Base-by-base conservation (phyloP, 2,329 filamentous ascomycete genomes). In the Tolypocladium nubicola region DNA sequence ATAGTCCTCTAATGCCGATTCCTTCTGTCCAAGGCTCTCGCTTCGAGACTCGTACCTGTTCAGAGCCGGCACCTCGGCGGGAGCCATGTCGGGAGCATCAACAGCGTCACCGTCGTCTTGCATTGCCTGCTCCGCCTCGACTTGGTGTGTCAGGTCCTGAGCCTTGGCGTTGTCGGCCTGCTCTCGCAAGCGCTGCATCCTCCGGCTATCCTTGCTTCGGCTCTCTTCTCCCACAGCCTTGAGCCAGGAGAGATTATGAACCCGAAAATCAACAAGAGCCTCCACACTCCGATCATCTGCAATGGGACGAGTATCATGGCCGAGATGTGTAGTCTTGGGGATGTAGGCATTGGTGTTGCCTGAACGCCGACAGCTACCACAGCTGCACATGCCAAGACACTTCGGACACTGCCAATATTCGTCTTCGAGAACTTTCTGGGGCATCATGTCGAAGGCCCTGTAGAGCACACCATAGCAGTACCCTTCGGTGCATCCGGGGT, bases 381-480 rank as follows among this genome's bases (percentile, higher is more conserved):
- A 97, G 62, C 92, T 95, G 76, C 94, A 99, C 41, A 93, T 89
- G 21, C 86, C 85, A 26, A 82, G 77, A 68, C 94, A 99, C 66
- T 87, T 90, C 0, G 94, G 94, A 62, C 94, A 99, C 65, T 87
- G 82, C 93, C 94, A 99, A 53, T 85, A 78, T 61, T 86, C 82
- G 61, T 89, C 80, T 67, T 95, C 86, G 80, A 97, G 87, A 1
- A 92, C 83, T 23, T 84, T 78, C 64, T 93, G 84, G 0, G 94
- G 94, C 81, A 90, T 88, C 68, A 91, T 83, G 69, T 97, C 93
- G 66, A 96, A 96, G 0, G 90, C 92, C 57, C 94, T 81, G 73
- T 91, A 97, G 1, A 99, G 78, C 19, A 88, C 88, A n/a, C 93
- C 93, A 67, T 95, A 99, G 70, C 94, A 97, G 68, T 95, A 99